These are phyloP conservation scores for Sporothrix pallida DNA, from an alignment of 2,329 filamentous ascomycete genomes.

Conservation along the genomic window DNA sequence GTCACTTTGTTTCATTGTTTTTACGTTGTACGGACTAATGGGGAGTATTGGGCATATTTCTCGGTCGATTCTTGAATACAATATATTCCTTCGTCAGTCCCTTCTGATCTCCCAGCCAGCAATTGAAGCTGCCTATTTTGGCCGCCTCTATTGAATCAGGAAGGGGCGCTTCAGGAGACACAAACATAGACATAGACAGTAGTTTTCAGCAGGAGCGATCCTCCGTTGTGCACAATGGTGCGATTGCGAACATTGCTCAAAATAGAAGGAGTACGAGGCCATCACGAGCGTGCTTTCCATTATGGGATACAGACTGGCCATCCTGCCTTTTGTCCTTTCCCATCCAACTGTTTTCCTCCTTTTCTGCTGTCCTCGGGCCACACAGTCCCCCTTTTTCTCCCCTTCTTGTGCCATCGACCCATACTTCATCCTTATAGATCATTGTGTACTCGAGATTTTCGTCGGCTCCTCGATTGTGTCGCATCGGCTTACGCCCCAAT, in stretches of 20 bases:
- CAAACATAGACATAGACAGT: background rate
- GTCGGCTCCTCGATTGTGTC: background rate
- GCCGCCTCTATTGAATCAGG: background rate
- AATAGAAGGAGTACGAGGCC: background rate
- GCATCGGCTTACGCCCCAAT: background rate
- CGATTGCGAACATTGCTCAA: background rate
- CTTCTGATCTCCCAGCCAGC: background rate
- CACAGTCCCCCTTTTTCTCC: background rate
- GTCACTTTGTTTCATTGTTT: background rate
- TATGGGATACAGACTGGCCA: background rate
- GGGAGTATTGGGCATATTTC: background rate
- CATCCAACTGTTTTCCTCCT: background rate
- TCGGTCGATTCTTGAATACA: no score
- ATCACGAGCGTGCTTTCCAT: slow-evolving; percentile 19
- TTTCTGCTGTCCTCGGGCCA: background rate
- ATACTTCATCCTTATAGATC: slow-evolving; percentile 18
- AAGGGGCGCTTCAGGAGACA: background rate
- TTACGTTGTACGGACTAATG: background rate
- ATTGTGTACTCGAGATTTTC: slow-evolving; percentile 10
- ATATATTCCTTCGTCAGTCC: no score
- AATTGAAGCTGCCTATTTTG: background rate
- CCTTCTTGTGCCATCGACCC: background rate
- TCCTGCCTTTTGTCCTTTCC: background rate
- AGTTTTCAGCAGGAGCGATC: background rate
- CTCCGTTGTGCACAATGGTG: background rate